Base-by-base conservation (phyloP, 345 rosid species). In the Salix koriyanagi region DNA sequence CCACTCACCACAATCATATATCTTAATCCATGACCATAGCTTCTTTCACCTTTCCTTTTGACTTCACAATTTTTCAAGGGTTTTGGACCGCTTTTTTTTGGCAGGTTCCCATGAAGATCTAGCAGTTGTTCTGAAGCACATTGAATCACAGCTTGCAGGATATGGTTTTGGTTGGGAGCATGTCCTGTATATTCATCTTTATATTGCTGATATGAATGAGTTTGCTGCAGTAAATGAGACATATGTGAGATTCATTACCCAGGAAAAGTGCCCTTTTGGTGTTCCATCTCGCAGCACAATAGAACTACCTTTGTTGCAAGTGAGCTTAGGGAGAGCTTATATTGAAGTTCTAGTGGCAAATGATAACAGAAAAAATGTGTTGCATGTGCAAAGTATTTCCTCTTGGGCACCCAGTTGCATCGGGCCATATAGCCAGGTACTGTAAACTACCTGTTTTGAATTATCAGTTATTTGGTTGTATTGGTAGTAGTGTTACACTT, bases 371-470 rank as follows among this genome's bases (percentile, higher is more conserved):
- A 92, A 93, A 87, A 92, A 85, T 76, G 99, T 92, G 81, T 89
- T 93, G 81, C 99, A 96, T 79, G 99, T 96, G 7, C 98, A 93
- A 74, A 96, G 98, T 81, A 93, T 93, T 70, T 96, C 99, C 54
- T 87, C 88, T 70, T 96, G 99, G 99, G 99, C 99, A 73, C 99
- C 99, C 52, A 92, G 99, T 84, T 93, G 99, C 90, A 96, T 96
- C 56, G 99, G 99, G 75, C 99, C 99, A 70, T 96, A 93, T 76
- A 93, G 99, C 82, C 99, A 96, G 96, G 99, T 92, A 82, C 60
- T 56, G 50, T 44, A 36, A 76, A 39, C 65, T 64, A 54, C 77
- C 75, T 25, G 42, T 25, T 48, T 14, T 70, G 62, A 56, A 56
- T 50, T 50, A 50, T 50, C 21, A 50, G 21, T 56, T n/a, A n/a